phyloP scores from a whole-genome alignment of 2,329 filamentous ascomycete species.

The Didymella arachidicola region DNA sequence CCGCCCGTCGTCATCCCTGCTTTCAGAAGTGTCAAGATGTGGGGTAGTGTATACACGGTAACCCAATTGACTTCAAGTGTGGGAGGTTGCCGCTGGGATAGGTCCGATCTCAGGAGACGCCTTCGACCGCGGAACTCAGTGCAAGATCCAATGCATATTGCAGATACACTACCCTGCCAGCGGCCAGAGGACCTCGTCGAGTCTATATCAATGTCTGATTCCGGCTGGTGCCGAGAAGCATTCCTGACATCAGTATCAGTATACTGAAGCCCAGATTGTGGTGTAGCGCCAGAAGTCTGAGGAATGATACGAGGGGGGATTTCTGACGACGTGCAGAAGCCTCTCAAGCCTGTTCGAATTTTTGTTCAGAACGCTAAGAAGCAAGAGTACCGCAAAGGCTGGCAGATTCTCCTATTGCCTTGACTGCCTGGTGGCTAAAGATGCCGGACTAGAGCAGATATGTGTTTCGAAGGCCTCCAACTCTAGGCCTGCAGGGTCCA shows the following conservation, averaged over 20 bases:
- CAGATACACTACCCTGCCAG: neutral
- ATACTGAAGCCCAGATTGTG: neutral
- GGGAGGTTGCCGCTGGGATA: neutral
- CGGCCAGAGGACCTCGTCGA: neutral
- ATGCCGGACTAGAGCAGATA: neutral
- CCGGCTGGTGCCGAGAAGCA: neutral
- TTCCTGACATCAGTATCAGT: neutral
- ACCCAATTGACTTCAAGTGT: neutral
- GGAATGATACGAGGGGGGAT: neutral
- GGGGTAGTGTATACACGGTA: neutral
- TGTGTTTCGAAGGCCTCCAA: neutral
- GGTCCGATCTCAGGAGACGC: neutral
- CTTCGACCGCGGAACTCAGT: neutral
- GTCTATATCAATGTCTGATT: neutral
- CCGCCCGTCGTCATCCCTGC: neutral
- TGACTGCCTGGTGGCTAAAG: neutral
- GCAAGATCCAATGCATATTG: neutral
- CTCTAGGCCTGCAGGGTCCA: neutral
- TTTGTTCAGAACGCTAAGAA: too few species aligned
- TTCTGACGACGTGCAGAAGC: neutral
- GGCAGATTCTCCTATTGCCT: neutral
- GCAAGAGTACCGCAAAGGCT: neutral
- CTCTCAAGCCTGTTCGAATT: neutral
- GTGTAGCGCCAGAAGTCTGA: neutral
- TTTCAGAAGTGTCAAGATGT: neutral